Evolutionary conservation across 2,329 filamentous ascomycete genomes (phyloP).

Genomic region (Sporothrix brunneoviolacea): DNA sequence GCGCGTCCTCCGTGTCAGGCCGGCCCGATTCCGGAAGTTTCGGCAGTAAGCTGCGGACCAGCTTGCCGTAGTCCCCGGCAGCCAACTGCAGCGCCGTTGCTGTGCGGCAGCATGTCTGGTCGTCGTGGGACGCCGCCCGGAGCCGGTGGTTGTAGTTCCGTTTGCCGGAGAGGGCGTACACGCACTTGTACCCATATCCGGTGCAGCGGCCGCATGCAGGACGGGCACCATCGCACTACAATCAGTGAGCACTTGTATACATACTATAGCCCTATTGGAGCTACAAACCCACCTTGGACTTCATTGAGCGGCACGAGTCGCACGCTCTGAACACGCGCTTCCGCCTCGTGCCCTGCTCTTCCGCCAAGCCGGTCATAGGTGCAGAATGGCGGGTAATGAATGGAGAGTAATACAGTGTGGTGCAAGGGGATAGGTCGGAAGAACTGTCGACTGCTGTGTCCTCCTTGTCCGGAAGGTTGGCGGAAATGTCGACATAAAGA

Average conservation of each 20-base stretch:
- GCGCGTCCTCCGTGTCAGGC: not conserved
- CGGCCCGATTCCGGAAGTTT: not conserved
- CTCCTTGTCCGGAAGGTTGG: too few species aligned
- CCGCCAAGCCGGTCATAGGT: slow-evolving; percentile 4
- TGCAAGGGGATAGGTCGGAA: too few species aligned
- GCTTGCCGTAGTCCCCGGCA: slow-evolving; percentile 7
- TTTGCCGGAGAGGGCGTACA: slow-evolving; percentile 12
- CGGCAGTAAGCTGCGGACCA: not conserved
- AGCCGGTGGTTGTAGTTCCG: slow-evolving; percentile 5
- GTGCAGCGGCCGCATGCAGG: slow-evolving; percentile 22
- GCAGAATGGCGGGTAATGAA: not conserved
- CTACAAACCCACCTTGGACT: slow-evolving; percentile 22
- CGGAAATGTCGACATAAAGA: too few species aligned
- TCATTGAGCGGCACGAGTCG: slow-evolving; percentile 22
- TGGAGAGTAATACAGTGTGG: too few species aligned
- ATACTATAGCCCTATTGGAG: not conserved
- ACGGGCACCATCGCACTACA: slow-evolving; percentile 19
- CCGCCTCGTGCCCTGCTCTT: slow-evolving; percentile 8
- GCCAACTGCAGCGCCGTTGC: not conserved
- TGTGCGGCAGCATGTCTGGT: not conserved
- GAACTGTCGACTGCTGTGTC: too few species aligned
- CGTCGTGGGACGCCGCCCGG: not conserved
- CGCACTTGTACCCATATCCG: slow-evolving; percentile 22
- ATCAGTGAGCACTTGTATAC: not conserved
- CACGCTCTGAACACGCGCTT: slow-evolving; percentile 23